Percentiles rank a stretch among this genome's conserved stretches.
Conservation (phyloP, 2,329 filamentous ascomycete species). For the Penicillium sp. region DNA sequence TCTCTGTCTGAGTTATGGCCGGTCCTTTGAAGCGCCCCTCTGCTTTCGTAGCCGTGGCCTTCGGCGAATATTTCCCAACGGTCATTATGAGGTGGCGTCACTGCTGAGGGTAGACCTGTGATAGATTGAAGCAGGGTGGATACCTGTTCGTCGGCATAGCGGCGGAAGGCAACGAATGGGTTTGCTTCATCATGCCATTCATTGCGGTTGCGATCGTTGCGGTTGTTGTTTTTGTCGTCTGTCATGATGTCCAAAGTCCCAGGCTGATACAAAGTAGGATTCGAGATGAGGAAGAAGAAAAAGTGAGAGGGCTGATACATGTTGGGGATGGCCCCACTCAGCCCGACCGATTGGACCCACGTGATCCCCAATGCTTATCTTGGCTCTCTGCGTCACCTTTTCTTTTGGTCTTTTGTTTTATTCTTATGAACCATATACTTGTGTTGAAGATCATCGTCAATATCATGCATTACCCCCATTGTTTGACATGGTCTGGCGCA, state of each 20-base stretch:
- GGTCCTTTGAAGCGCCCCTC: slow-evolving; percentile 19
- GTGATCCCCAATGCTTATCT: slow-evolving; percentile 28
- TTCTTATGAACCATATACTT: too few species aligned
- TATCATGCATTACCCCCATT: too few species aligned
- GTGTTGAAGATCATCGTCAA: too few species aligned
- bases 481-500: too few species aligned
- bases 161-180: slow-evolving; percentile 62
- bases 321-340: slow-evolving; percentile 34
- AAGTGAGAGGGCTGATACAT: slow-evolving; percentile 26
- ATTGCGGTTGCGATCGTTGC: slow-evolving; percentile 7
- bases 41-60: slow-evolving; percentile 29
- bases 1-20: slow-evolving; percentile 10
- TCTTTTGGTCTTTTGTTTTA: too few species aligned
- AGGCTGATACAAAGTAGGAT: neutral
- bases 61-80: slow-evolving; percentile 39
- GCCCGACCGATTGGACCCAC: slow-evolving; percentile 19
- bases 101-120: slow-evolving; percentile 47
- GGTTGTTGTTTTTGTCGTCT: slow-evolving; percentile 23
- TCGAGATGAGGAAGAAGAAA: slow-evolving; percentile 5
- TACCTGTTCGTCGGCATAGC: slow-evolving; percentile 61
- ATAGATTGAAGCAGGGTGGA: slow-evolving; percentile 56
- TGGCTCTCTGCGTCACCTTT: too few species aligned
- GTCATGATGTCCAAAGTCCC: slow-evolving; percentile 23
- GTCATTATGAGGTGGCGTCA: slow-evolving; percentile 32
- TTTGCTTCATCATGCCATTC: slow-evolving; percentile 43